Evolutionary conservation across 2,329 filamentous ascomycete genomes (phyloP).

Genomic region (Aplosporella prunicola): DNA sequence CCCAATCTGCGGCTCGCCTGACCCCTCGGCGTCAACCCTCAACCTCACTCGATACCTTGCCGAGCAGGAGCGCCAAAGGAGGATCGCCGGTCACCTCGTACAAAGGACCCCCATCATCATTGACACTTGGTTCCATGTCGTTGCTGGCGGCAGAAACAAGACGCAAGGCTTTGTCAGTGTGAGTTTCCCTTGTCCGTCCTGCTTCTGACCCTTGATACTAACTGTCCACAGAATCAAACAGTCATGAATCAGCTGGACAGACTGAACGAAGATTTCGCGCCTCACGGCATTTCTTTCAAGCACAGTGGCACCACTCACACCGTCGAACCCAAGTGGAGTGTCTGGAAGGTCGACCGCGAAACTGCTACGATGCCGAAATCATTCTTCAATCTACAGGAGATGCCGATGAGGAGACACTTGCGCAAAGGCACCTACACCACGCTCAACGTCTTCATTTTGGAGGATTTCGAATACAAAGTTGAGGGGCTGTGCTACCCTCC

Average conservation of each 20-base stretch:
- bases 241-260: conserved; percentile 12
- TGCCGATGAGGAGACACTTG: conserved; percentile 13
- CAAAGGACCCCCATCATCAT: conserved; percentile 20
- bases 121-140: conserved; percentile 27
- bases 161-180: conserved; percentile 13
- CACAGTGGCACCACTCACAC: conserved; percentile 9
- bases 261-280: conserved; percentile 13
- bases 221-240: not conserved
- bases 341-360: conserved; percentile 10
- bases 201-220: not conserved
- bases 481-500: too few relatives aligned
- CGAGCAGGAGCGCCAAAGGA: too few relatives aligned
- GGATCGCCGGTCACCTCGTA: too few relatives aligned
- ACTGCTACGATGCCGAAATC: too few relatives aligned
- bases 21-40: too few relatives aligned
- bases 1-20: too few relatives aligned
- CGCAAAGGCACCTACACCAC: conserved; percentile 19
- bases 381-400: too few relatives aligned
- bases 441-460: conserved; percentile 23
- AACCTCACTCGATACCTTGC: too few relatives aligned
- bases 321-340: conserved; percentile 14
- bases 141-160: conserved; percentile 17
- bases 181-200: not conserved
- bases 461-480: too few relatives aligned
- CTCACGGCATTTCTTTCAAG: conserved; percentile 12